phyloP scores from a whole-genome alignment of 2,329 filamentous ascomycete genomes.

The Pyrenophora teres region DNA sequence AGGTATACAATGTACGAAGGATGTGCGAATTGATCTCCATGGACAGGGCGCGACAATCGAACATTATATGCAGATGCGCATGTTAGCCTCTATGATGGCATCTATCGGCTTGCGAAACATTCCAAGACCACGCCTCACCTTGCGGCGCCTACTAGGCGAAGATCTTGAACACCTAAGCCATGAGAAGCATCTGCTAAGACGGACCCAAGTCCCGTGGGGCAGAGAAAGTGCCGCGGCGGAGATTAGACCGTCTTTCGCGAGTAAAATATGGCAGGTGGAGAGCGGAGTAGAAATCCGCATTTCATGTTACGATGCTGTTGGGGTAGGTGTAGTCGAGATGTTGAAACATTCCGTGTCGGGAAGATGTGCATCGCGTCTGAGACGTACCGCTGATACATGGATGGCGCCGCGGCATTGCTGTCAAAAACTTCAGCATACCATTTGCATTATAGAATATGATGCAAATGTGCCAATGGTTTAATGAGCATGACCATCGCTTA shows the following conservation, averaged over 20 bases:
- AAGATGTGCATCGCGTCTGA: slow-evolving; percentile 18
- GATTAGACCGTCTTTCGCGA: slow-evolving; percentile 9
- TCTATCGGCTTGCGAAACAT: slow-evolving; percentile 31
- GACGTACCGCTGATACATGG: slow-evolving; percentile 23
- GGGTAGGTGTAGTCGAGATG: slow-evolving; percentile 19
- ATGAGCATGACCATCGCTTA: neutral
- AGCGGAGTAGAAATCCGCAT: slow-evolving; percentile 25
- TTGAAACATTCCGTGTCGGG: slow-evolving; percentile 25
- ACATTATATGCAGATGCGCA: slow-evolving; percentile 23
- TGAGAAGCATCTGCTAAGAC: slow-evolving; percentile 13
- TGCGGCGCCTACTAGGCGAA: slow-evolving; percentile 13
- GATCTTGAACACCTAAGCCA: slow-evolving; percentile 28
- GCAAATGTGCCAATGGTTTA: neutral
- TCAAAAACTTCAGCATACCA: neutral
- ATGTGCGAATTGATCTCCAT: neutral
- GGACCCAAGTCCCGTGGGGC: slow-evolving; percentile 22
- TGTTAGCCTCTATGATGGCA: slow-evolving; percentile 9
- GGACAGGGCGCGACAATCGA: slow-evolving; percentile 9
- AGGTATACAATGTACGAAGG: neutral
- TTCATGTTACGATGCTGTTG: slow-evolving; percentile 11
- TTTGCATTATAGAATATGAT: neutral
- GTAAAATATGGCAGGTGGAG: slow-evolving; percentile 3
- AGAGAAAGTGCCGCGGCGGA: slow-evolving; percentile 3
- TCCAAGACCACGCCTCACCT: slow-evolving; percentile 28
- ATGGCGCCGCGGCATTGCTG: slow-evolving; percentile 14